Evolutionary conservation across 1,139 yeast species (phyloP).

Genomic region (Suhomyces kunorum): DNA sequence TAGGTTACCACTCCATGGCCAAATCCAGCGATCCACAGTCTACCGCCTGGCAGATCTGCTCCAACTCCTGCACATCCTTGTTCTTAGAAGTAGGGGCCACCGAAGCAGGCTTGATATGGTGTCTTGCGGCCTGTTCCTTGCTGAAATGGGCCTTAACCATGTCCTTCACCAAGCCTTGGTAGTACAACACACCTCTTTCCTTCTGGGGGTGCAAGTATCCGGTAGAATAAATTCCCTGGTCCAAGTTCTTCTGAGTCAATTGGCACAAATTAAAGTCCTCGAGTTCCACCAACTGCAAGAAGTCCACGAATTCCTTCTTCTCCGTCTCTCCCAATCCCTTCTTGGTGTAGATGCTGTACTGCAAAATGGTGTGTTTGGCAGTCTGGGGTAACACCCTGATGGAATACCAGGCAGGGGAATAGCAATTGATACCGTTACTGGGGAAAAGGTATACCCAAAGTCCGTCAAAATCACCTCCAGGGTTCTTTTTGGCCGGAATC

Average conservation of each 20-base stretch:
- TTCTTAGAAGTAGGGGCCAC: slow-evolving; percentile 40
- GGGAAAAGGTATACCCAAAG: slow-evolving; percentile 64
- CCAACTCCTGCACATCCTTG: slow-evolving; percentile 50
- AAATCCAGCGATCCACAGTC: slow-evolving; percentile 35
- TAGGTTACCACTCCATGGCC: slow-evolving; percentile 4
- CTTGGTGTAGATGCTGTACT: slow-evolving; percentile 62
- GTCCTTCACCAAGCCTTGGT: slow-evolving; percentile 57
- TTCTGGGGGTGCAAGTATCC: slow-evolving; percentile 61
- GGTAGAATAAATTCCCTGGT: slow-evolving; percentile 57
- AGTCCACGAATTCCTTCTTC: slow-evolving; percentile 62
- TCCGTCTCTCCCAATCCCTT: slow-evolving; percentile 53
- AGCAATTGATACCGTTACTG: slow-evolving; percentile 60
- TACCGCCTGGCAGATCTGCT: slow-evolving; percentile 48
- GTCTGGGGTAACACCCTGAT: slow-evolving; percentile 57
- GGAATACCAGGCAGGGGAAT: slow-evolving; percentile 67
- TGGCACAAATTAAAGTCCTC: slow-evolving; percentile 62
- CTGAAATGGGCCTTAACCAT: slow-evolving; percentile 58
- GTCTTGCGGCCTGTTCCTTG: slow-evolving; percentile 46
- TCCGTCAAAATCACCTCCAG: slow-evolving; percentile 62
- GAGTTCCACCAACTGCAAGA: slow-evolving; percentile 58
- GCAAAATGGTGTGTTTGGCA: slow-evolving; percentile 55
- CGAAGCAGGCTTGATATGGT: slow-evolving; percentile 53
- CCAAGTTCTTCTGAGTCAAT: slow-evolving; percentile 58
- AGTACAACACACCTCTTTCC: slow-evolving; percentile 59
- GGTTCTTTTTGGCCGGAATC: slow-evolving; percentile 33